These are phyloP conservation scores for Dioszegia crocea DNA, from an alignment of 768 basidiomycete species.

Conservation along the genomic window DNA sequence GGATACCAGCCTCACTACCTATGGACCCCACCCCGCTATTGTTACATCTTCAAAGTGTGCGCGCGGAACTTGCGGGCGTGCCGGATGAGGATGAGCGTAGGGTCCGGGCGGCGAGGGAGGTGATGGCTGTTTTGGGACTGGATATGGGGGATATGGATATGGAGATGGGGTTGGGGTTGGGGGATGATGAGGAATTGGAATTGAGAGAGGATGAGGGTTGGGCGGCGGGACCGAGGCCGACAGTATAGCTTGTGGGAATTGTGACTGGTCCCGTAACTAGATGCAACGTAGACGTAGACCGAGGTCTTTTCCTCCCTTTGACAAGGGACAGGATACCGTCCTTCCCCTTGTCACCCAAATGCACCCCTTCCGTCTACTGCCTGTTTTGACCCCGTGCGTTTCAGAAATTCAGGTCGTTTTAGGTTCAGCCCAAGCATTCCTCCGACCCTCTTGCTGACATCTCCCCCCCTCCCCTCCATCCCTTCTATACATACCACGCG, in stretches of 20 bases:
- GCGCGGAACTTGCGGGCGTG: slow-evolving; percentile 32
- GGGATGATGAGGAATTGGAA: background rate
- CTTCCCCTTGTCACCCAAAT: too few species aligned
- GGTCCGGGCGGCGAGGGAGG: slow-evolving; percentile 34
- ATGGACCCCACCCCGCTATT: slow-evolving; percentile 42
- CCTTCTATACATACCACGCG: too few species aligned
- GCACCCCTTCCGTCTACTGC: too few species aligned
- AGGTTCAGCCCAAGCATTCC: background rate
- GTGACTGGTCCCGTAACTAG: too few species aligned
- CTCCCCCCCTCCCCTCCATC: background rate
- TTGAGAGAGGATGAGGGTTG: background rate
- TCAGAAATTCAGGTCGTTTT: background rate
- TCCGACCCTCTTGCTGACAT: background rate
- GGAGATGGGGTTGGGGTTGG: slow-evolving; percentile 1
- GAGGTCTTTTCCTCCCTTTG: too few species aligned
- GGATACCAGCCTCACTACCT: slow-evolving; percentile 5
- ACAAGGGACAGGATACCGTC: too few species aligned
- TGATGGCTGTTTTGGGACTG: slow-evolving; percentile 26
- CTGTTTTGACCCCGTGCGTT: too few species aligned
- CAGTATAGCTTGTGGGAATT: background rate
- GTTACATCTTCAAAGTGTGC: slow-evolving; percentile 34
- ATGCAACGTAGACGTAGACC: too few species aligned
- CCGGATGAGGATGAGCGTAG: slow-evolving; percentile 34
- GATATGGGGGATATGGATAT: slow-evolving; percentile 18
- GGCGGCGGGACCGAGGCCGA: background rate